Evolutionary conservation across 2,329 filamentous ascomycete genomes (phyloP), one percentile per base, ranked within the genome.

Genomic region (Venturia pyrina): DNA sequence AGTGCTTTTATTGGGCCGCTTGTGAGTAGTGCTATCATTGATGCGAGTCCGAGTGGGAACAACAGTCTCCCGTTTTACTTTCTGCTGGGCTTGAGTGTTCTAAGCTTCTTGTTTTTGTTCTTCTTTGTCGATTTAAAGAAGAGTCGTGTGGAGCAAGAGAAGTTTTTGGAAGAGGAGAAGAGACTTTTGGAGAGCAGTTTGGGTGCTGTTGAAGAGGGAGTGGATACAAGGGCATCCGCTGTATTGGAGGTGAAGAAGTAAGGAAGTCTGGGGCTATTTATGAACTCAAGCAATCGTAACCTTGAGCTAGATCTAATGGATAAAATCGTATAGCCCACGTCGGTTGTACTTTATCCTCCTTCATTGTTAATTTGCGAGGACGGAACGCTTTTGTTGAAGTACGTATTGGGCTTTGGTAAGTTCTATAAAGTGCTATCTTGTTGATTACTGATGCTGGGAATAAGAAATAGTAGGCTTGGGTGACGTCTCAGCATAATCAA

Each of bases 21-120:
- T 34, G 86, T 90, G n/a, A 85, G 83, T 66, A 85, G 82, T 68
- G 87, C 87, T 6, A 89, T 89, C 66, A 88, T 89, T 66, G 86
- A 89, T 71, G 83, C 83, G 0, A 81, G 79, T 6, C 80, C 82
- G 0, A 78, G 77, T 1, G 79, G 74, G 1, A 83, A 88, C 70
- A 83, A 83, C 64, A 85, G 80, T 34, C 82, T 82, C 8, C 86
- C 87, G 0, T 89, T 89, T 67, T 89, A 88, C 70, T 89, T 89
- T 66, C 70, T 89, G 21, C 85, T 87, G 68, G 84, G 77, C 0
- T 71, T 88, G 67, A 86, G 82, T 68, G 62, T 85, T 59, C 75
- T 81, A 21, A 87, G 84, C 71, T 83, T 84, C 53, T 69, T 74
- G 10, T 77, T 83, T 1, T 75, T 87, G 68, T 79, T 81, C 67